Conservation (phyloP, 805 yeast genomes). For the Candida manassasensis region DNA sequence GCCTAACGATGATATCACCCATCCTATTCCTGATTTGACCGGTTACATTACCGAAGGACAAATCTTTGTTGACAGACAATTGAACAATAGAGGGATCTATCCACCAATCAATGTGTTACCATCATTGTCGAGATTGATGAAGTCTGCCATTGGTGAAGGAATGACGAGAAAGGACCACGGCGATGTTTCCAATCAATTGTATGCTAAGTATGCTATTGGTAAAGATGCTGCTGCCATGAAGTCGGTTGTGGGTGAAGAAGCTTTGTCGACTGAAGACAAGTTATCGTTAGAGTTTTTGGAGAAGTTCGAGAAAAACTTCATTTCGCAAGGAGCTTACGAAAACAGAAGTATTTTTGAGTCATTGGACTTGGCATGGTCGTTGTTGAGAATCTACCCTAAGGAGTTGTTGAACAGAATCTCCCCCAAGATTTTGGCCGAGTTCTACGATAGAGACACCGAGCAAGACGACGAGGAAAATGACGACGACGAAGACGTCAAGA, state of each 20-base stretch:
- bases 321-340: conserved; percentile 95
- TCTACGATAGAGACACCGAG: conserved; percentile 84
- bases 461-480: conserved; percentile 54
- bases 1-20: conserved; percentile 99
- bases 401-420: conserved; percentile 98
- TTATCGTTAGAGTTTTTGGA: conserved; percentile 95
- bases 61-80: conserved; percentile 94
- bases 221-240: conserved; percentile 99
- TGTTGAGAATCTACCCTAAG: conserved; percentile 97
- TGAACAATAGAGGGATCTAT: conserved; percentile 93
- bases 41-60: conserved; percentile 99
- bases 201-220: conserved; percentile 99
- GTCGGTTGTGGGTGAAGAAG: conserved; percentile 99
- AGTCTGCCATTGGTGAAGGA: conserved; percentile 99
- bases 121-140: conserved; percentile 96
- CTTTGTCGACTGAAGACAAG: conserved; percentile 95
- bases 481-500: conserved; percentile 25
- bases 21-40: conserved; percentile 99
- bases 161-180: conserved; percentile 99
- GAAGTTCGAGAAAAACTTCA: conserved; percentile 93
- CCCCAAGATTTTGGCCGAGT: conserved; percentile 92
- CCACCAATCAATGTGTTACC: conserved; percentile 99
- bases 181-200: conserved; percentile 97
- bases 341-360: conserved; percentile 92
- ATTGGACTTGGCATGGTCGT: conserved; percentile 96